A percentile compares a stretch with the other conserved stretches of the same genome.
These are phyloP conservation scores for Adenanthera pavonina DNA, from an alignment of 306 rosid genomes.

Conservation along the genomic window DNA sequence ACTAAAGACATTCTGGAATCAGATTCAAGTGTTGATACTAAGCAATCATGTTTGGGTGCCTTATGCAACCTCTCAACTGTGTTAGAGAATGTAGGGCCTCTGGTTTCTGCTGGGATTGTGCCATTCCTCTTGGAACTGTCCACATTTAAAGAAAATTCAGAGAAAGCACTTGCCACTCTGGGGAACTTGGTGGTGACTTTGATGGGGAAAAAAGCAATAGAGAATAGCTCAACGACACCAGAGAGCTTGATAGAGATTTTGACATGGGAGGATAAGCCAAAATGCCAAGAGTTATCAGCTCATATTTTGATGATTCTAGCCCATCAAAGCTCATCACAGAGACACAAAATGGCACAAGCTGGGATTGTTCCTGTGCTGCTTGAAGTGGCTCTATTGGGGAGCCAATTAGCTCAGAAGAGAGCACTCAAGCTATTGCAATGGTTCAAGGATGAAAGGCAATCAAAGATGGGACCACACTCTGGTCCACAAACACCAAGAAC, in stretches of 20 bases:
- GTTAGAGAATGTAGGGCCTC: slow-evolving; percentile 63
- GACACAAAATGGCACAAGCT: slow-evolving; percentile 70
- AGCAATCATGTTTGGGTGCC: slow-evolving; percentile 64
- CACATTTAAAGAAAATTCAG: slow-evolving; percentile 56
- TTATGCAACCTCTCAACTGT: slow-evolving; percentile 72
- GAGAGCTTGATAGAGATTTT: slow-evolving; percentile 67
- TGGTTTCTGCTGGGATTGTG: slow-evolving; percentile 71
- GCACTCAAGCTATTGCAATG: slow-evolving; percentile 82
- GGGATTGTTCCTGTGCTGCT: slow-evolving; percentile 79
- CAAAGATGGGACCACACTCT: slow-evolving; percentile 83
- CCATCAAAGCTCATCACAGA: slow-evolving; percentile 83
- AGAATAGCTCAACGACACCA: slow-evolving; percentile 64
- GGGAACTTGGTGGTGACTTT: slow-evolving; percentile 82
- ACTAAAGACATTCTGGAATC: slow-evolving; percentile 52
- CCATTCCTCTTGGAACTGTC: slow-evolving; percentile 56
- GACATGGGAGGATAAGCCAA: slow-evolving; percentile 87
- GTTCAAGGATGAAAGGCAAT: slow-evolving; percentile 86
- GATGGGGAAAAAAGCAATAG: slow-evolving; percentile 86
- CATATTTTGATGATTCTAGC: slow-evolving; percentile 89
- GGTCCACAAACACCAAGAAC: slow-evolving; percentile 87
- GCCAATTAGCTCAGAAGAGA: slow-evolving; percentile 83
- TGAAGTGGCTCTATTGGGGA: slow-evolving; percentile 83
- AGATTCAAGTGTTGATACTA: slow-evolving; percentile 54
- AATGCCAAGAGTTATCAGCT: slow-evolving; percentile 81
- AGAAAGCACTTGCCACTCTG: slow-evolving; percentile 75